Evolutionary conservation across 2,329 filamentous ascomycete genomes (phyloP).

Genomic region (Cladophialophora immunda): DNA sequence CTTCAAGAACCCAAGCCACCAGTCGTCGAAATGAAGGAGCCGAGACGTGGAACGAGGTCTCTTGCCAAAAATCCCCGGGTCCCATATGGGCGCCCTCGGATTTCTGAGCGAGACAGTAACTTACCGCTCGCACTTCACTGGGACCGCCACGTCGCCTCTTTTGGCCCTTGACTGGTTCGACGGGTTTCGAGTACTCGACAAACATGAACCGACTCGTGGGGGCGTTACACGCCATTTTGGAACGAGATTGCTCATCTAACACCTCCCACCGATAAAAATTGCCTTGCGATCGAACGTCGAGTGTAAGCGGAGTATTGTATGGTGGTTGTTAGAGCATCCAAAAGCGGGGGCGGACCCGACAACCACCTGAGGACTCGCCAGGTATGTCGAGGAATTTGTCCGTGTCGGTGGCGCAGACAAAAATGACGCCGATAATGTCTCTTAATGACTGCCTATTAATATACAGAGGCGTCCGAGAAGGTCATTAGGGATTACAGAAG

Average conservation of each 20-base stretch:
- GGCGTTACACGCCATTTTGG: slow-evolving; percentile 25
- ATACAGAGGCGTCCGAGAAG: not conserved
- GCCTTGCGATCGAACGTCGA: not conserved
- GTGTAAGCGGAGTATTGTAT: not conserved
- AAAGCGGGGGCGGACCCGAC: not conserved
- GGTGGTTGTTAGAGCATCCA: not conserved
- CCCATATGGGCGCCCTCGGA: not conserved
- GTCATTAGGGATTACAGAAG: not conserved
- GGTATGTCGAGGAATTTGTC: not conserved
- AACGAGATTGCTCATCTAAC: not conserved
- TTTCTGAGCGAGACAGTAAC: not conserved
- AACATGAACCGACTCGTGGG: slow-evolving; percentile 29
- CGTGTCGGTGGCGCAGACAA: not conserved
- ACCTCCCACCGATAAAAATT: not conserved
- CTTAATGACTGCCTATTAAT: not conserved
- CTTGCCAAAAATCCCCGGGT: not conserved
- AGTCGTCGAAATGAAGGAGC: not conserved
- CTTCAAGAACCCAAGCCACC: not conserved
- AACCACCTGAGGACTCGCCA: not conserved
- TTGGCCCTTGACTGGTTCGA: slow-evolving; percentile 19
- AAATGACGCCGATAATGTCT: not conserved
- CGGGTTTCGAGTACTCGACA: slow-evolving; percentile 31
- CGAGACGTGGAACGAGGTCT: not conserved
- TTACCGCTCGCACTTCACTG: slow-evolving; percentile 33
- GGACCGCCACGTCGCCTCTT: slow-evolving; percentile 34